A percentile compares a stretch with the other conserved stretches of the same genome.
phyloP scores from a whole-genome alignment of 345 rosid genomes.

The Acer negundo region DNA sequence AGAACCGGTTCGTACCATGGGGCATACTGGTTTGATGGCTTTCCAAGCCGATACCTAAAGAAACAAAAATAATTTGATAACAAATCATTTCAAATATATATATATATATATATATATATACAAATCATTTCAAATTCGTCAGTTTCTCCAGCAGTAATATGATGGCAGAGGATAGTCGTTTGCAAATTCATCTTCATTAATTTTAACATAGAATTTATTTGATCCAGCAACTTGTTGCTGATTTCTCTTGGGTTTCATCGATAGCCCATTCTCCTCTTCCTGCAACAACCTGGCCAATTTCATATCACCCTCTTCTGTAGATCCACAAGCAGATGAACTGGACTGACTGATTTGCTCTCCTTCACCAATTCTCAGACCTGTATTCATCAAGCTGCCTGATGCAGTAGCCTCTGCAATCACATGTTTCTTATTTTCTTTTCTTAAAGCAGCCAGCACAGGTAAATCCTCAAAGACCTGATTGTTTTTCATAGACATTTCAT shows the following conservation, averaged over 20 bases:
- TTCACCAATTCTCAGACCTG: slow-evolving; percentile 35
- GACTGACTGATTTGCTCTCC: slow-evolving; percentile 24
- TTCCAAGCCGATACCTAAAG: slow-evolving; percentile 83
- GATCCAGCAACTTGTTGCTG: slow-evolving; percentile 41
- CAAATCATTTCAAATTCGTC: slow-evolving; percentile 38
- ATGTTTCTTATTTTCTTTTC: slow-evolving; percentile 42
- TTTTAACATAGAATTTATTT: slow-evolving; percentile 57
- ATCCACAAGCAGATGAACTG: slow-evolving; percentile 20
- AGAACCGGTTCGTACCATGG: slow-evolving; percentile 71
- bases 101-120: too few relatives aligned
- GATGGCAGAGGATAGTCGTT: slow-evolving; percentile 83
- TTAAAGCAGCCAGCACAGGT: slow-evolving; percentile 55
- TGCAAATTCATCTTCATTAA: slow-evolving; percentile 80
- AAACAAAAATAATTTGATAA: background rate
- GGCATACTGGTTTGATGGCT: slow-evolving; percentile 76
- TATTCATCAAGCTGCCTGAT: slow-evolving; percentile 38
- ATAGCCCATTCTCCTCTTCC: slow-evolving; percentile 71
- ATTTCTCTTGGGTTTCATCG: slow-evolving; percentile 25
- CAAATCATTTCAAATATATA: background rate
- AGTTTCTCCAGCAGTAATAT: slow-evolving; percentile 61
- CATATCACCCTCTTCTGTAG: slow-evolving; percentile 52
- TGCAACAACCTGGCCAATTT: slow-evolving; percentile 62
- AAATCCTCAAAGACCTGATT: slow-evolving; percentile 41
- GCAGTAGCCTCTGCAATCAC: slow-evolving; percentile 17
- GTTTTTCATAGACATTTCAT: slow-evolving; percentile 46